Base-by-base conservation (phyloP, 805 yeast species). In the Kregervanrija pseudodelftensis region DNA sequence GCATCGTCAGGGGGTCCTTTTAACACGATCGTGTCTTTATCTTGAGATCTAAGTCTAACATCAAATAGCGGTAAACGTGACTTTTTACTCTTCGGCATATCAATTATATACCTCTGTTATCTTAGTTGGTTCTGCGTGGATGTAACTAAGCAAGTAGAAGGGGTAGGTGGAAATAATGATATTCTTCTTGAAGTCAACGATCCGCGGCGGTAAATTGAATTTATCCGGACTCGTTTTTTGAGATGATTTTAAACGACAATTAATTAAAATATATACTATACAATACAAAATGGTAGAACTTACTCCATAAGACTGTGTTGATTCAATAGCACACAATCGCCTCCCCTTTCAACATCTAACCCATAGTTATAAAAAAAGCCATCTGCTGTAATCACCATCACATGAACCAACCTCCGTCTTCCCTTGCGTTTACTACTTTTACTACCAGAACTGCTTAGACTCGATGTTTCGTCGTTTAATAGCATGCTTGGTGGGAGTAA, bases 281-380 rank as follows among this genome's bases (percentile, higher is more conserved):
- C 28, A 22, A 22, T 22, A 22, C 28, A 22, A 22, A 22, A 8
- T 8, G 28, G 28, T 22, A 22, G 33, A 34, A 37, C 16, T 36
- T 13, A 16, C 28, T 50, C 50, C 8, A 82, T 22, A 22, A 61
- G 47, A 38, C 58, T 55, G 16, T 51, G 40, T 56, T 87, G 95
- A 49, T 81, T 78, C 39, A 88, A 68, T 43, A 88, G 65, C 31
- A 84, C 79, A 65, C 99, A 93, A 60, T 93, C 99, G 2, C 99
- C 99, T 1, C 98, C 98, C 43, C 90, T 66, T 49, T 82, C 95
- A 0, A 93, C 82, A 57, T 88, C 93, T 41, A 93, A 68, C 0
- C 89, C 87, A 63, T 86, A 91, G 40, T 82, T 88, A 60, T 85
- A 89, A 54, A 85, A 83, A 51, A 74, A 76, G 0, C 98, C 99